phyloP scores from a whole-genome alignment of 208 protist genomes.

The Trypanosoma vivax region DNA sequence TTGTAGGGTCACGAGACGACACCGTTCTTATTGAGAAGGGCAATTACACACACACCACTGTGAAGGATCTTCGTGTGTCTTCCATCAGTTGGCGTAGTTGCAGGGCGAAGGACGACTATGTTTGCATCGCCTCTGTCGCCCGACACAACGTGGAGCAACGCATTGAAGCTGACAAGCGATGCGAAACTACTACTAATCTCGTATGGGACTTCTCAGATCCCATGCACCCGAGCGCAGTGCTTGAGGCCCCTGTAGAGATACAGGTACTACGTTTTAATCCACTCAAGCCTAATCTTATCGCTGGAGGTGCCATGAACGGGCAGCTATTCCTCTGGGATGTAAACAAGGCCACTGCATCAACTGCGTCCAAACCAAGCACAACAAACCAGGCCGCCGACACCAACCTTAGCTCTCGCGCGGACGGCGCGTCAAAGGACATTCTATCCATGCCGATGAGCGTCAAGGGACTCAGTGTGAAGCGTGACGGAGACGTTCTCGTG shows the following conservation, averaged over 20 bases:
- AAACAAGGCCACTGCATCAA: conserved; percentile 20
- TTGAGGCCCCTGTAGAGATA: conserved; percentile 85
- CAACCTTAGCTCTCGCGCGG: conserved; percentile 11
- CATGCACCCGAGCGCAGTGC: conserved; percentile 84
- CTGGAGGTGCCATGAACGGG: conserved; percentile 82
- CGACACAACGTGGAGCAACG: conserved; percentile 56
- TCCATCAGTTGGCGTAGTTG: conserved; percentile 78
- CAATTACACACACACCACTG: conserved; percentile 75
- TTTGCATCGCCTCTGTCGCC: conserved; percentile 77
- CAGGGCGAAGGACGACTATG: conserved; percentile 48
- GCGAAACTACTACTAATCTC: conserved; percentile 69
- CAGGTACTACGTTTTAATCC: conserved; percentile 86
- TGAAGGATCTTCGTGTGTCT: conserved; percentile 71
- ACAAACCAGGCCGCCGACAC: conserved; percentile 6
- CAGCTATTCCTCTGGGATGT: conserved; percentile 90
- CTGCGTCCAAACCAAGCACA: background rate
- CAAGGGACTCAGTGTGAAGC: conserved; percentile 58
- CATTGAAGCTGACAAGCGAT: conserved; percentile 60
- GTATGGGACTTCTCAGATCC: conserved; percentile 88
- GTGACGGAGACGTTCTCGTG: conserved; percentile 74
- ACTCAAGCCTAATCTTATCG: conserved; percentile 65
- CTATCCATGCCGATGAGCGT: conserved; percentile 61
- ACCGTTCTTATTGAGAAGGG: conserved; percentile 78
- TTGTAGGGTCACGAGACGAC: conserved; percentile 76
- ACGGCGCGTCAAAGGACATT: conserved; percentile 58